A percentile compares a stretch with the other conserved stretches of the same genome.
Evolutionary conservation across 305 asterid species (phyloP).

Genomic region (Fraxinus xanthoxyloides): DNA sequence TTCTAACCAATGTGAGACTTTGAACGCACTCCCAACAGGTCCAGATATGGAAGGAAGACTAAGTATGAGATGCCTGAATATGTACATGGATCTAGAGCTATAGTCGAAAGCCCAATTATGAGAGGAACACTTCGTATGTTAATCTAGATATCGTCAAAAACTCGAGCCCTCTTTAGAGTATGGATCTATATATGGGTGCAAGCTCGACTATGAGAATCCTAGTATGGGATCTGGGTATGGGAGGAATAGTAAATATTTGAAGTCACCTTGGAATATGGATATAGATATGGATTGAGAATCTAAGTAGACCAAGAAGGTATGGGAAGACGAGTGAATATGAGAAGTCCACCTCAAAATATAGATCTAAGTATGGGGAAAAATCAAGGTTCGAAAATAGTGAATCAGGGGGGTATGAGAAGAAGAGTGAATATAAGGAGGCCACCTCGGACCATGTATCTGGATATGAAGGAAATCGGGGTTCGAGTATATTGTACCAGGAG

Average conservation of each 20-base stretch:
- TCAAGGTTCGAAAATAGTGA: neutral
- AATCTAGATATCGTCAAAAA: neutral
- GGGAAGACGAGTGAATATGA: neutral
- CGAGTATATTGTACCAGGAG: constrained; percentile 8
- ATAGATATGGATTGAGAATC: constrained; percentile 16
- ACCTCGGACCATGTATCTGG: constrained; percentile 19
- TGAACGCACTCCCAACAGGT: too few species aligned
- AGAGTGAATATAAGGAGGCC: constrained; percentile 9
- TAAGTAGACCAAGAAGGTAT: neutral
- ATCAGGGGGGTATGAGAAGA: neutral
- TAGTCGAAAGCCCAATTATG: neutral
- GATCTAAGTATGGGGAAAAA: constrained; percentile 16
- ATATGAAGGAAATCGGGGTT: neutral
- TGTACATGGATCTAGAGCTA: constrained; percentile 13
- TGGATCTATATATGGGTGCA: constrained; percentile 2
- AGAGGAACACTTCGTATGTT: neutral
- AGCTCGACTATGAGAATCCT: neutral
- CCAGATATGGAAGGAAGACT: constrained; percentile 7
- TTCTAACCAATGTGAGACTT: too few species aligned
- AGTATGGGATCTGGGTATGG: constrained; percentile 23
- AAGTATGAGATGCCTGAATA: constrained; percentile 18
- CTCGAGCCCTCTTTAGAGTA: neutral
- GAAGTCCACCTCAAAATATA: constrained; percentile 6
- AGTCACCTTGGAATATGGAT: constrained; percentile 12
- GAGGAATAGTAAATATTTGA: neutral